Conservation (phyloP, 805 yeast genomes). For the Candida suzukii region DNA sequence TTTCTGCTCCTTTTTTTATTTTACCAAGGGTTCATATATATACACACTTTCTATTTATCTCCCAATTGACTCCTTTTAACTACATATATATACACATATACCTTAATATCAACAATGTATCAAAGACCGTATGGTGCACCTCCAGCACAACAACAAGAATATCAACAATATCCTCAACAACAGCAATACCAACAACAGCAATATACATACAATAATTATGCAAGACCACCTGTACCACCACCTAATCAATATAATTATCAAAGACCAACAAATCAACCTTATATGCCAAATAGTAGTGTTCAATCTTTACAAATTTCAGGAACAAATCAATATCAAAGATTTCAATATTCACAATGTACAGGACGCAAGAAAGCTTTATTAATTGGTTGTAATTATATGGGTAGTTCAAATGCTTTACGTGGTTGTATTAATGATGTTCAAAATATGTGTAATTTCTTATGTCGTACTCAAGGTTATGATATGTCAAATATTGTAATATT, state of each 20-base stretch:
- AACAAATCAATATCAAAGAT: constrained; percentile 22
- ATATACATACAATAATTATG: constrained; percentile 1
- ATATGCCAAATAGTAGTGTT: constrained; percentile 4
- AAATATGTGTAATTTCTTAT: constrained; percentile 35
- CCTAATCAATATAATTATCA: constrained; percentile 4
- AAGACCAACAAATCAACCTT: constrained; percentile 7
- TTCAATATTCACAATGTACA: constrained; percentile 59
- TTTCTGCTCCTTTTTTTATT: too few relatives aligned
- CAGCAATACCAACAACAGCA: constrained; percentile 1
- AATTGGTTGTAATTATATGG: constrained; percentile 74
- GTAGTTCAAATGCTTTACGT: constrained; percentile 49
- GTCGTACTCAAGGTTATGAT: constrained; percentile 37
- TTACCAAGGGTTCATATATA: too few relatives aligned
- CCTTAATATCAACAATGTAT: too few relatives aligned
- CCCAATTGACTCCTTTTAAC: too few relatives aligned
- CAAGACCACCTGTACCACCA: neutral
- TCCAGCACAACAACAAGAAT: constrained; percentile 2
- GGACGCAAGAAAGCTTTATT: constrained; percentile 71
- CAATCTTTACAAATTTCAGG: constrained; percentile 22
- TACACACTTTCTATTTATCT: too few relatives aligned
- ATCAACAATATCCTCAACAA: too few relatives aligned
- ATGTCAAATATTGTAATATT: constrained; percentile 52
- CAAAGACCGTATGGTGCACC: constrained; percentile 13
- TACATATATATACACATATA: too few relatives aligned
- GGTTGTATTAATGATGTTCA: constrained; percentile 80